These are phyloP conservation scores for Hanseniaspora jakobsenii DNA, from an alignment of 805 yeast genomes.

Conservation along the genomic window DNA sequence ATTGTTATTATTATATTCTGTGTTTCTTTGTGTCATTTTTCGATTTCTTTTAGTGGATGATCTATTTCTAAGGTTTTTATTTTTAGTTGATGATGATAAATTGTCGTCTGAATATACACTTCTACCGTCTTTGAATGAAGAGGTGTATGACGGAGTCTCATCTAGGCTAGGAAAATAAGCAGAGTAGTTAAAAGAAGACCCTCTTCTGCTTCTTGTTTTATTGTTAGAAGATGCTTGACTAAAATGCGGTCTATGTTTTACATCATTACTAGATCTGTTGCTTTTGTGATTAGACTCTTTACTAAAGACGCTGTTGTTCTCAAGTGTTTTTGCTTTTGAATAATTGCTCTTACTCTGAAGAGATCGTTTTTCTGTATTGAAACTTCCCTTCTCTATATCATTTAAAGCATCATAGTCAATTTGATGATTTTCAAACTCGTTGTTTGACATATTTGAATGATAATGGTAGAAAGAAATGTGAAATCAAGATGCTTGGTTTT, in stretches of 20 bases:
- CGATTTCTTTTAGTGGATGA: no score
- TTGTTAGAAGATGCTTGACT: constrained; percentile 8
- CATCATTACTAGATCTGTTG: neutral
- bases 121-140: neutral
- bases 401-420: neutral
- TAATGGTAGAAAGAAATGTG: no score
- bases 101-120: neutral
- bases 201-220: constrained; percentile 4
- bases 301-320: neutral
- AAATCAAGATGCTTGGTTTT: no score
- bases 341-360: neutral
- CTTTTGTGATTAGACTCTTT: no score
- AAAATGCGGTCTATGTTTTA: neutral
- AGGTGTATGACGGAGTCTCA: no score
- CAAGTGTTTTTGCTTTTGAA: neutral
- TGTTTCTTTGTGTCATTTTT: neutral
- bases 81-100: no score
- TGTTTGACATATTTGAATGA: neutral
- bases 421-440: no score
- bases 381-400: constrained; percentile 3
- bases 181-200: constrained; percentile 9
- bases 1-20: neutral
- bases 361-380: neutral
- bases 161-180: neutral
- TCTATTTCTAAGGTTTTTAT: no score